Base-by-base conservation (phyloP, 441 rosid genomes). In the Pelargonium cotyledonis region DNA sequence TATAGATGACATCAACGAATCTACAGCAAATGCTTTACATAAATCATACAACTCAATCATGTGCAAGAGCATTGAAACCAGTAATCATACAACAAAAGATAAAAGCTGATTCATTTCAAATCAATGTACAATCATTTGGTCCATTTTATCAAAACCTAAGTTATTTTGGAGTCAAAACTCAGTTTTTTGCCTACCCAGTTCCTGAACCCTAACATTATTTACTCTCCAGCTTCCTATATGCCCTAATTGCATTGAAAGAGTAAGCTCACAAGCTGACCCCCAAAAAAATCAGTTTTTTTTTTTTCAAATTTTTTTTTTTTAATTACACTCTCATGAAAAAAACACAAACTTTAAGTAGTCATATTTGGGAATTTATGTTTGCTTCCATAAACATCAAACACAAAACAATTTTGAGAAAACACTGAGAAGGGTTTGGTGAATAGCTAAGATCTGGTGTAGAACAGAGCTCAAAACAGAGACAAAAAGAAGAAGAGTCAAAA, bases 181-280 rank as follows among this genome's bases (percentile, higher is more conserved):
- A 58, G 8, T 4, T 19, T 58, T 58, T 58, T 11, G 61, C 10
- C 63, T 18, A 8, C 63, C 63, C 63, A 58, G 63, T 58, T 58
- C 63, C 3, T 58, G 29, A 58, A 58, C 1, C 40, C 40, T 4
- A 35, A 35, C 6, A 35, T 35, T 35, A 35, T 35, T 35, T 5
- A 35, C 40, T 35, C 6, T 35, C 40, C 40, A 35, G 6, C 40
- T 35, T 35, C 40, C 40, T 35, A 35, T 35, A 0, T 35, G 40
- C 21, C 31, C 29, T 19, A 19, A 19, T 18, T 57, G 19, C 19
- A 57, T 18, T 57, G 26, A 21, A 57, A 57, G 31, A 57, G 8
- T 57, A 7, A 57, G 62, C 62, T 57, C 62, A 57, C 62, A 57
- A 26, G 19, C 8, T 57, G 19, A 18, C 62, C n/a, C n/a, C n/a